Evolutionary conservation across 768 basidiomycete species (phyloP).

Genomic region (Russula ochroleuca): DNA sequence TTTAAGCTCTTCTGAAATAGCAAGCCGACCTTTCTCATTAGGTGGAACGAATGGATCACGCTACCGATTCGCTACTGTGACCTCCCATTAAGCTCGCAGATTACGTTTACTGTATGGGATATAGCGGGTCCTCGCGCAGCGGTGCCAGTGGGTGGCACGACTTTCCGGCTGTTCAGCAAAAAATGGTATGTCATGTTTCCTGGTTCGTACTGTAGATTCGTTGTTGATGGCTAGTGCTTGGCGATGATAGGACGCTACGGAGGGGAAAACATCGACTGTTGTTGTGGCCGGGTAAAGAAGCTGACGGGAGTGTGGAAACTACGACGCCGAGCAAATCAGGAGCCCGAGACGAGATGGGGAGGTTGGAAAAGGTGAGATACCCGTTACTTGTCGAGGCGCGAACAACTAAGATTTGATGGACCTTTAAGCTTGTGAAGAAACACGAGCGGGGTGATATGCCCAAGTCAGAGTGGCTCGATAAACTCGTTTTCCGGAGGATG

Average conservation of each 20-base stretch:
- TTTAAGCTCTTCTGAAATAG: not conserved
- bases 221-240: not conserved
- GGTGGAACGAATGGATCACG: conserved; percentile 95
- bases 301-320: conserved; percentile 77
- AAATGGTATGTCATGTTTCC: conserved; percentile 61
- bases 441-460: conserved; percentile 91
- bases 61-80: conserved; percentile 92
- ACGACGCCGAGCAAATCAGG: conserved; percentile 85
- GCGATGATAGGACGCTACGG: conserved; percentile 65
- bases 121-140: conserved; percentile 79
- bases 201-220: not conserved
- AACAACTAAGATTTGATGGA: not conserved
- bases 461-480: conserved; percentile 95
- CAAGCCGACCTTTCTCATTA: conserved; percentile 32
- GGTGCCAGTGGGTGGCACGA: conserved; percentile 85
- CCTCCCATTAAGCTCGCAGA: conserved; percentile 81
- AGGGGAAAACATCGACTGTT: conserved; percentile 87
- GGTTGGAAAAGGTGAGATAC: conserved; percentile 75
- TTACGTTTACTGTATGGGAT: conserved; percentile 95
- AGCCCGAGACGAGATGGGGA: conserved; percentile 86
- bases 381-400: not conserved
- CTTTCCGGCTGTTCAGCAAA: conserved; percentile 86
- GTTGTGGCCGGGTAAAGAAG: conserved; percentile 79
- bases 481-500: conserved; percentile 89
- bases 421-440: conserved; percentile 77